These are phyloP conservation scores for Penicillium sp. DNA, from an alignment of 2,329 filamentous ascomycete species.

Conservation along the genomic window DNA sequence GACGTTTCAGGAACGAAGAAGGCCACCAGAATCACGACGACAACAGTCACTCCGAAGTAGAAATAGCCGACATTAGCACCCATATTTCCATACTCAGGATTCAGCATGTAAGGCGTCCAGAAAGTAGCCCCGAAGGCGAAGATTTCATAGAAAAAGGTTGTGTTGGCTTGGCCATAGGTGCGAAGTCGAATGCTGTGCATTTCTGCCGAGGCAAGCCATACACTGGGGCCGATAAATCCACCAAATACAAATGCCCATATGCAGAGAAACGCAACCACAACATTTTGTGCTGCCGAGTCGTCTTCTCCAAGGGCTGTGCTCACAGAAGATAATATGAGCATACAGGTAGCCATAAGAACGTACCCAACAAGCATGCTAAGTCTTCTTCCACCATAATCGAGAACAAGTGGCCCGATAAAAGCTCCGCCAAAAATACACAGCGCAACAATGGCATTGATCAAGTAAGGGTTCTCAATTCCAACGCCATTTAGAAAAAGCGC, in stretches of 20 bases:
- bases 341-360: conserved; percentile 22
- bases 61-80: conserved; percentile 27
- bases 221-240: conserved; percentile 23
- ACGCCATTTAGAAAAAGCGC: conserved; percentile 21
- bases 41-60: conserved; percentile 20
- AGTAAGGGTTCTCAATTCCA: conserved; percentile 24
- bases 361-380: conserved; percentile 24
- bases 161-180: conserved; percentile 30
- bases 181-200: conserved; percentile 30
- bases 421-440: conserved; percentile 21
- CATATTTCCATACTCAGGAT: conserved; percentile 26
- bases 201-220: conserved; percentile 24
- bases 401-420: conserved; percentile 15
- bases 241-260: conserved; percentile 33
- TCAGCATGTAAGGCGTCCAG: conserved; percentile 30
- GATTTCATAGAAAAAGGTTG: conserved; percentile 24
- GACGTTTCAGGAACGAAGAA: conserved; percentile 25
- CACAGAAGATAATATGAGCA: conserved; percentile 27
- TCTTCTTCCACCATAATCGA: conserved; percentile 28
- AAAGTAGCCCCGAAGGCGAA: conserved; percentile 27
- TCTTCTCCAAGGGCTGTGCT: conserved; percentile 18
- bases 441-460: conserved; percentile 23
- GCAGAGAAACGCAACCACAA: conserved; percentile 26
- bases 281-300: conserved; percentile 9
- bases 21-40: conserved; percentile 7